Evolutionary conservation across 352 stramenopile genomes (phyloP).

Genomic region (Globisporangium alternatum): DNA sequence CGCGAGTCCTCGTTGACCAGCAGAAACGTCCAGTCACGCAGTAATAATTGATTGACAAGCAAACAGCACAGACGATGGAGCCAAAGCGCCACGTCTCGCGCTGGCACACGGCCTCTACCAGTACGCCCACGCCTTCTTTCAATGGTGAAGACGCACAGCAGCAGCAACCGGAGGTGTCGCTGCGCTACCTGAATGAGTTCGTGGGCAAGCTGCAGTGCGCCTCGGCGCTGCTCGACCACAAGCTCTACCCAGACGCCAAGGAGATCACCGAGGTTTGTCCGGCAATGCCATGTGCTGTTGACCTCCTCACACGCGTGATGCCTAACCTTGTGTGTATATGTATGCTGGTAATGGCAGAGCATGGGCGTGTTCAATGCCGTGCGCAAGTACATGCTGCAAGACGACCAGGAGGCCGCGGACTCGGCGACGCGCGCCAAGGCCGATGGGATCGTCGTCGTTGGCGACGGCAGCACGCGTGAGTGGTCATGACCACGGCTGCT

Average conservation of each 20-base stretch:
- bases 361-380: constrained; percentile 86
- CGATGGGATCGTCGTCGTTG: constrained; percentile 78
- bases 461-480: constrained; percentile 77
- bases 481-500: background rate
- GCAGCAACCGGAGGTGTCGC: constrained; percentile 33
- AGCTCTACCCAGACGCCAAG: constrained; percentile 79
- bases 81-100: constrained; percentile 33
- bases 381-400: constrained; percentile 52
- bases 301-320: background rate
- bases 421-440: constrained; percentile 16
- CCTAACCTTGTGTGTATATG: background rate
- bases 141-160: background rate
- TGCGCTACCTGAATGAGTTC: constrained; percentile 86
- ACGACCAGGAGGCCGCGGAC: constrained; percentile 12
- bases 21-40: background rate
- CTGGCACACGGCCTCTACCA: constrained; percentile 15
- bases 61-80: constrained; percentile 9
- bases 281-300: no score
- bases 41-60: background rate
- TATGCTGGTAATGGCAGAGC: constrained; percentile 34
- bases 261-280: constrained; percentile 71
- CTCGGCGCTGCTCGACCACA: constrained; percentile 59
- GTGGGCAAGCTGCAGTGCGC: constrained; percentile 77
- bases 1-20: constrained; percentile 7
- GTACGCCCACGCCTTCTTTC: background rate